phyloP scores from a whole-genome alignment of 768 basidiomycete genomes.

The Neoboletus magnificus region DNA sequence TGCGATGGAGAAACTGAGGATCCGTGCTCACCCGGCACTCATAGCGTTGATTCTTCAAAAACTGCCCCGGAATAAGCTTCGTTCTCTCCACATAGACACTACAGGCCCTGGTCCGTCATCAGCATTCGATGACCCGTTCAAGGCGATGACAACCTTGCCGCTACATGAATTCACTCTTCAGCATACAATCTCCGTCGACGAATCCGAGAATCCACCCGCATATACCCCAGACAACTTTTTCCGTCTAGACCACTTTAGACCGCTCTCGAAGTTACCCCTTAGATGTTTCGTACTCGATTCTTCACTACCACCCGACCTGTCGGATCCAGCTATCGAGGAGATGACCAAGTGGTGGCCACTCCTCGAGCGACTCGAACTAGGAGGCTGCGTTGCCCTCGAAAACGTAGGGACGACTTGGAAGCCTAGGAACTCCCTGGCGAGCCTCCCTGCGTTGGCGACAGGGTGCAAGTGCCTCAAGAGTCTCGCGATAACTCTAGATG shows the following conservation, averaged over 20 bases:
- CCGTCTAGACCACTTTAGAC: conserved; percentile 32
- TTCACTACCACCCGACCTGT: conserved; percentile 37
- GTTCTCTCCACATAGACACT: conserved; percentile 39
- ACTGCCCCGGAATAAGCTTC: conserved; percentile 33
- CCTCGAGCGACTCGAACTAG: conserved; percentile 42
- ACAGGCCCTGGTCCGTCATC: conserved; percentile 25
- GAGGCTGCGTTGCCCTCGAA: conserved; percentile 28
- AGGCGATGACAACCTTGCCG: conserved; percentile 29
- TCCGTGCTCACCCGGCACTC: conserved; percentile 37
- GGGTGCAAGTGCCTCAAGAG: conserved; percentile 15
- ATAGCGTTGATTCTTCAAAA: conserved; percentile 35
- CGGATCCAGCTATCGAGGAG: conserved; percentile 37
- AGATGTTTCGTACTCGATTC: conserved; percentile 39
- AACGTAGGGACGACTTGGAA: conserved; percentile 18
- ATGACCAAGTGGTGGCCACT: conserved; percentile 45
- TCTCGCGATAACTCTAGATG: conserved; percentile 22
- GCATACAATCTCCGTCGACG: conserved; percentile 27
- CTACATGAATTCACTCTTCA: conserved; percentile 41
- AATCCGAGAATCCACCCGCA: conserved; percentile 33
- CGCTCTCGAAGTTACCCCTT: conserved; percentile 36
- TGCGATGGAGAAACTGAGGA: conserved; percentile 37
- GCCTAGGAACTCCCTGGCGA: conserved; percentile 16
- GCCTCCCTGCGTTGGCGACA: conserved; percentile 14
- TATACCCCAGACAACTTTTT: conserved; percentile 12
- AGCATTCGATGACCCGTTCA: conserved; percentile 38